Conservation (phyloP, 208 protist genomes). For the Zelonia costaricensis region DNA sequence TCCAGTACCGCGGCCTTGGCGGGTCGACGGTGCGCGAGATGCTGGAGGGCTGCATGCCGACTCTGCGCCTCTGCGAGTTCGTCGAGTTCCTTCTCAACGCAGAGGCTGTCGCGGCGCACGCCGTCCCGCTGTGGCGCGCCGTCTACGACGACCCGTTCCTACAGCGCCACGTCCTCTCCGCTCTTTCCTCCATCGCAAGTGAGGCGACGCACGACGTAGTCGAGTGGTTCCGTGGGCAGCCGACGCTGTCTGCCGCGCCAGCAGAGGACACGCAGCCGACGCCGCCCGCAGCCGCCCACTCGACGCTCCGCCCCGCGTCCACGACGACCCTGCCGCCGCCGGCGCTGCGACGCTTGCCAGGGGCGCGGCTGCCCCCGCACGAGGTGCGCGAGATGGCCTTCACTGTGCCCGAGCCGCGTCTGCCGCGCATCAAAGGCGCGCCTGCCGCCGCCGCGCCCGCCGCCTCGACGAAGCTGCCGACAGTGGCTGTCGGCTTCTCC, state of each 20-base stretch:
- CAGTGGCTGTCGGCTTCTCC: conserved; percentile 34
- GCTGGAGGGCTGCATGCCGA: conserved; percentile 44
- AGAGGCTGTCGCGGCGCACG: conserved; percentile 29
- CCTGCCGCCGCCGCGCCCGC: neutral
- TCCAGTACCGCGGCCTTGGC: conserved; percentile 53
- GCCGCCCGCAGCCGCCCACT: neutral
- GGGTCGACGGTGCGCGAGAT: conserved; percentile 50
- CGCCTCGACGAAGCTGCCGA: conserved; percentile 14
- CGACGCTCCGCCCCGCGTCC: neutral
- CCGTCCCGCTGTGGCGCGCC: conserved; percentile 44
- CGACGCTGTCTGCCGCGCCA: neutral
- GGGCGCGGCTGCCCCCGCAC: conserved; percentile 39
- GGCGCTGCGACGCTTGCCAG: conserved; percentile 11
- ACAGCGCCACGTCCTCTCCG: conserved; percentile 25
- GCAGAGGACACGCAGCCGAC: neutral
- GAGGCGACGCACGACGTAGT: conserved; percentile 33
- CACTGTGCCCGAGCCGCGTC: conserved; percentile 63
- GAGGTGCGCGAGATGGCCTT: conserved; percentile 79
- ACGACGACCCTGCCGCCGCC: conserved; percentile 2
- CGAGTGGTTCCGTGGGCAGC: conserved; percentile 10
- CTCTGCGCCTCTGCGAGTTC: conserved; percentile 57
- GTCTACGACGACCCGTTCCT: conserved; percentile 70
- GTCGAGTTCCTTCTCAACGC: conserved; percentile 55
- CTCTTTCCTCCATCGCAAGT: conserved; percentile 26
- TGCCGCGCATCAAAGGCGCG: conserved; percentile 35